These are phyloP conservation scores for Prunus mira DNA, from an alignment of 306 rosid species.

Conservation along the genomic window DNA sequence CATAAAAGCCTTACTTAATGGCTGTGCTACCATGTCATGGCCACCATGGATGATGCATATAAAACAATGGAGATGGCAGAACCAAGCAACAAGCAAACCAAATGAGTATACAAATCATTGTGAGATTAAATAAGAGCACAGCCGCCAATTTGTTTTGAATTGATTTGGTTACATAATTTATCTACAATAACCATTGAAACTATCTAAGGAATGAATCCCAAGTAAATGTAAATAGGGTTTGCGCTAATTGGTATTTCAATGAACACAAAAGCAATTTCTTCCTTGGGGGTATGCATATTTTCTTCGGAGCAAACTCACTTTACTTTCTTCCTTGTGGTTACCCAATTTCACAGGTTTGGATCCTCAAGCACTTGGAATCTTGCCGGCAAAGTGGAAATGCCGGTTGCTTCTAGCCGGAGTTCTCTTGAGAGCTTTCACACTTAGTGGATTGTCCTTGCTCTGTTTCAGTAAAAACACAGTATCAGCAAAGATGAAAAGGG, in stretches of 20 bases:
- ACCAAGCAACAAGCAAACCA: background rate
- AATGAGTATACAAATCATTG: slow-evolving; percentile 3
- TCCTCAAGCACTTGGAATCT: slow-evolving; percentile 12
- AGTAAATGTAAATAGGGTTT: background rate
- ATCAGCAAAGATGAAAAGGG: background rate
- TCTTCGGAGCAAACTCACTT: background rate
- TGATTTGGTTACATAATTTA: background rate
- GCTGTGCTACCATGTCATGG: too few relatives aligned
- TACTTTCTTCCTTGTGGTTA: background rate
- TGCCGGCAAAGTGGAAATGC: slow-evolving; percentile 20
- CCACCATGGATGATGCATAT: too few relatives aligned
- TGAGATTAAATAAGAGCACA: background rate
- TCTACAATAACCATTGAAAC: slow-evolving; percentile 17
- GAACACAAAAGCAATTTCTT: slow-evolving; percentile 10
- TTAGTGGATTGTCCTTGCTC: slow-evolving; percentile 52
- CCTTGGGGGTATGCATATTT: background rate
- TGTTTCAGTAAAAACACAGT: slow-evolving; percentile 28
- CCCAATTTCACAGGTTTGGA: background rate
- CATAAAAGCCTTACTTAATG: too few relatives aligned
- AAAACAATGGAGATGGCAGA: background rate
- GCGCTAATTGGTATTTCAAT: background rate
- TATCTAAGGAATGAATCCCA: background rate
- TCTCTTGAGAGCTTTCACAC: slow-evolving; percentile 51
- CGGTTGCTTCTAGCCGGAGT: slow-evolving; percentile 38
- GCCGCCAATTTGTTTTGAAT: background rate